Evolutionary conservation across 2,329 filamentous ascomycete genomes (phyloP), one percentile per base, ranked within the genome.

Genomic region (Scedosporium aurantiacum): DNA sequence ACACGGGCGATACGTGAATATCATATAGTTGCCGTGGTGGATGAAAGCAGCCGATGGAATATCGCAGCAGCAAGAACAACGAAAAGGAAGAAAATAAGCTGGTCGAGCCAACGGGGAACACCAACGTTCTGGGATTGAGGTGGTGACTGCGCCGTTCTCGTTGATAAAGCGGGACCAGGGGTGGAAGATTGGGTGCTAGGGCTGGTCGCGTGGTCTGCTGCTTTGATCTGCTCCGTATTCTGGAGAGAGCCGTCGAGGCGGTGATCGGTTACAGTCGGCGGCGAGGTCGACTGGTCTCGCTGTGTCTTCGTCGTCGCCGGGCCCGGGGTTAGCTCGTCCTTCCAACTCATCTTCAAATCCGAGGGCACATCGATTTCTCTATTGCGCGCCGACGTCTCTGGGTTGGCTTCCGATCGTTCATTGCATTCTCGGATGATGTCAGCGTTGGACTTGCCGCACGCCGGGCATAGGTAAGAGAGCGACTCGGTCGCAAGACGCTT

Each of bases 391-490:
- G 67, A 58, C 64, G 73, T 63, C 60, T 70, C 64, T 5, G 66
- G 74, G 65, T 67, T 75, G 69, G 80, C 81, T 16, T 59, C 59
- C 16, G 61, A 58, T 21, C 79, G 76, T 63, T 83, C 83, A 70
- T 86, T 86, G 68, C 85, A 84, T 74, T 90, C 89, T 61, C 74
- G 75, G 66, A 96, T 81, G 45, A 96, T 87, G 63, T 90, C 88
- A 59, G 76, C 79, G 69, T 96, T 96, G 8, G 78, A 81, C 74
- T 81, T 86, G 18, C 75, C 85, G 71, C 93, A 97, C 0, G 77
- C 80, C 0, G 78, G 70, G 73, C 94, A 97, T 60, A 75, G 82
- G 81, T 86, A 97, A 0, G 67, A 70, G 1, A 73, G 73, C 63
- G 86, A 91, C 68, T 88, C 83, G 56, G 70, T 76, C 4, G 94